Conservation (phyloP, 805 yeast genomes). For the Candida hispaniensis region DNA sequence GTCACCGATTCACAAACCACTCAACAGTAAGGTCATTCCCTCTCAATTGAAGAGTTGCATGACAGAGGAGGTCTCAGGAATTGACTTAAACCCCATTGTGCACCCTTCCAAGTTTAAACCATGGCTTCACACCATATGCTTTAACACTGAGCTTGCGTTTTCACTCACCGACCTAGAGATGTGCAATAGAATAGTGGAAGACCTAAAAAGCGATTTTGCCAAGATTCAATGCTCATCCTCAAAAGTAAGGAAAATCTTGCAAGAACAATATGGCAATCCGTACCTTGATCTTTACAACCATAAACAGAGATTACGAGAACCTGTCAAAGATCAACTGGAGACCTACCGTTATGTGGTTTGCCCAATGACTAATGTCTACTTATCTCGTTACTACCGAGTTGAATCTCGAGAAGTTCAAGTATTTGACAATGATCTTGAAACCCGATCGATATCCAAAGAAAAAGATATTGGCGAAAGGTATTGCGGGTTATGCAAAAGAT, state of each 20-base stretch:
- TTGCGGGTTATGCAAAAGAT: conserved; percentile 1
- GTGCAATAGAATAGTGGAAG: no score
- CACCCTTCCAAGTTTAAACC: no score
- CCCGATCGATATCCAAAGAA: conserved; percentile 1
- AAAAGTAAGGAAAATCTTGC: background rate
- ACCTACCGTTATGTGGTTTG: conserved; percentile 1
- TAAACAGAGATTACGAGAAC: background rate
- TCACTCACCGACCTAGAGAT: no score
- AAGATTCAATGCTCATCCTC: background rate
- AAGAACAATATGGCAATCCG: conserved; percentile 1
- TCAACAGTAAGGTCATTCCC: no score
- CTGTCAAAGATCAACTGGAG: background rate
- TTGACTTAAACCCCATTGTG: no score
- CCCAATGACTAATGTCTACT: conserved; percentile 2
- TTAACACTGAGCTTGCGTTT: no score
- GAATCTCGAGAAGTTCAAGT: no score
- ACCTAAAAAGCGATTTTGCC: conserved; percentile 1
- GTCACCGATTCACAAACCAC: no score
- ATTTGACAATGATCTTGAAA: no score
- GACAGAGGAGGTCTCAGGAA: no score
- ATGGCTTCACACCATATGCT: no score
- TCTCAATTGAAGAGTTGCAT: no score
- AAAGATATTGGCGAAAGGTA: conserved; percentile 13
- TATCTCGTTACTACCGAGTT: conserved; percentile 6
- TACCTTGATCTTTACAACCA: conserved; percentile 4